A percentile compares a stretch with the other conserved stretches of the same genome.
Conservation (phyloP, 2,329 filamentous ascomycete species). For the Aspergillus piperis region DNA sequence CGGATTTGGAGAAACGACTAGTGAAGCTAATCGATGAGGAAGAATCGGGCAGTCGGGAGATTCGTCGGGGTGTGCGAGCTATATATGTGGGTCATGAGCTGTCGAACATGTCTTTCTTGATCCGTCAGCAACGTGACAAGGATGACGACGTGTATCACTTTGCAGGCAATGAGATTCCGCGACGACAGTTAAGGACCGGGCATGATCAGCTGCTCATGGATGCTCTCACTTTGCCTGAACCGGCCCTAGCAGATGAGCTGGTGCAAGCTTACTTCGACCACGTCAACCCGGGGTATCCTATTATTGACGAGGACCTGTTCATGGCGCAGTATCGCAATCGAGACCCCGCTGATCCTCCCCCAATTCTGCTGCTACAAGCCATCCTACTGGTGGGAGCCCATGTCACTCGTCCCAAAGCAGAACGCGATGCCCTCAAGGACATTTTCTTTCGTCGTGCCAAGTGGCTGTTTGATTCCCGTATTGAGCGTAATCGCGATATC, state of each 20-base stretch:
- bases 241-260: conserved; percentile 51
- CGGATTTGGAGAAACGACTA: conserved; percentile 49
- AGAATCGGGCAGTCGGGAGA: conserved; percentile 48
- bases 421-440: conserved; percentile 49
- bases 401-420: conserved; percentile 44
- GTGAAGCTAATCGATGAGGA: conserved; percentile 55
- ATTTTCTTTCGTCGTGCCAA: conserved; percentile 57
- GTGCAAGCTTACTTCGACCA: conserved; percentile 54
- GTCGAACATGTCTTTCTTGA: conserved; percentile 58
- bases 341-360: conserved; percentile 49
- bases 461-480: conserved; percentile 54
- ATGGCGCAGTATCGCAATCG: conserved; percentile 52
- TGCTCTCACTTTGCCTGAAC: conserved; percentile 53
- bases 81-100: conserved; percentile 59
- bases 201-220: conserved; percentile 51
- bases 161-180: conserved; percentile 47
- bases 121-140: conserved; percentile 51
- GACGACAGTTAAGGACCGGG: conserved; percentile 44
- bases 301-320: conserved; percentile 55
- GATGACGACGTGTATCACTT: conserved; percentile 48
- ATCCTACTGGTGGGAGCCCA: conserved; percentile 57
- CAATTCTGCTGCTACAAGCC: conserved; percentile 53
- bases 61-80: conserved; percentile 51
- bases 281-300: conserved; percentile 55
- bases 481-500: conserved; percentile 56